Percentiles rank a stretch among this genome's conserved stretches.
These are phyloP conservation scores for Phytophthora sp. DNA, from an alignment of 352 stramenopile species.

Conservation along the genomic window DNA sequence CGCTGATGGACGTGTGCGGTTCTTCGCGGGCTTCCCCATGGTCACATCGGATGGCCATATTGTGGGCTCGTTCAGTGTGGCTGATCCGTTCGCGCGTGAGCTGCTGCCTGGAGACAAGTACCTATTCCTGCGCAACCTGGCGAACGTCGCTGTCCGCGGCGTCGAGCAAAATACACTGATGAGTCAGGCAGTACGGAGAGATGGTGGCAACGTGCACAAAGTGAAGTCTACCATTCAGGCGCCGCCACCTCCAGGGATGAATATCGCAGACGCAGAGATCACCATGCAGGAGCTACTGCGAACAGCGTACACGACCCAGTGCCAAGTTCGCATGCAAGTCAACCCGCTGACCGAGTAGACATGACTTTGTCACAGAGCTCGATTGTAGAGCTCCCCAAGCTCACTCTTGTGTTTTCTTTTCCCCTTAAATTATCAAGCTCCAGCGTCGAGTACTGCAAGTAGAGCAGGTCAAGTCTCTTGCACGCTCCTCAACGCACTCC, in stretches of 20 bases:
- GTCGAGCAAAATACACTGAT: slow-evolving; percentile 84
- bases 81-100: slow-evolving; percentile 79
- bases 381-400: slow-evolving; percentile 31
- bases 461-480: not conserved
- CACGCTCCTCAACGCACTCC: not conserved
- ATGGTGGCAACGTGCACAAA: slow-evolving; percentile 31
- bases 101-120: slow-evolving; percentile 77
- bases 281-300: slow-evolving; percentile 88
- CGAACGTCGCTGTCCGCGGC: slow-evolving; percentile 71
- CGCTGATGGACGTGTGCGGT: slow-evolving; percentile 74
- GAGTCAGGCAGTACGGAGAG: slow-evolving; percentile 33
- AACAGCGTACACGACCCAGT: slow-evolving; percentile 85
- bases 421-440: slow-evolving; percentile 42
- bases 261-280: slow-evolving; percentile 64
- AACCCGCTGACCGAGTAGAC: slow-evolving; percentile 52
- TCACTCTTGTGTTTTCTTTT: slow-evolving; percentile 4
- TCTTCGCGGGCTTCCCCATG: slow-evolving; percentile 85
- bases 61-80: slow-evolving; percentile 79
- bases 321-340: slow-evolving; percentile 83
- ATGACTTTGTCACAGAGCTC: slow-evolving; percentile 1
- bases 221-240: slow-evolving; percentile 48
- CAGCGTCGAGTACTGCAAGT: not conserved
- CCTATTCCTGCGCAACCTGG: slow-evolving; percentile 87
- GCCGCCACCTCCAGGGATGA: slow-evolving; percentile 59
- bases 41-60: slow-evolving; percentile 67